Evolutionary conservation across 1,284 basidiomycete species (phyloP), one percentile per base, ranked within the genome.

Genomic region (Fomitopsis palustris): DNA sequence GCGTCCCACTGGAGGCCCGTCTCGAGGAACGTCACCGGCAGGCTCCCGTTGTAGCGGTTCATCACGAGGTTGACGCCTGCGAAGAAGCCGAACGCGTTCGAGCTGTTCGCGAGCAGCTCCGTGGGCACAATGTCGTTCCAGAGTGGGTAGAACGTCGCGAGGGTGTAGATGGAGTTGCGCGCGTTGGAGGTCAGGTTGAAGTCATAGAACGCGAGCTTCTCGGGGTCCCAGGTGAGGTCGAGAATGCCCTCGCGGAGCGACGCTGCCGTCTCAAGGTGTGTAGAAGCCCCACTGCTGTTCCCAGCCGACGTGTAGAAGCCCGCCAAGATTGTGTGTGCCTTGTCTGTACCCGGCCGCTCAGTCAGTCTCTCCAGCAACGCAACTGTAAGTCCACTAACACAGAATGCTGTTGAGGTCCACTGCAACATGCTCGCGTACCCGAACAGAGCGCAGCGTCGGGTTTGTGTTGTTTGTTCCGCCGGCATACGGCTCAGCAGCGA

Each of bases 191-290:
- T 87, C 49, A 86, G 73, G 73, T 93, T 92, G 74, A 87, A 95
- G 73, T 95, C 93, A 71, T 96, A 96, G 77, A 95, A 96, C 4
- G 87, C 92, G 29, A 93, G 78, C 78, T 92, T 93, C 3, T 75
- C 74, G 0, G 84, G 64, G 69, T 96, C 91, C 95, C 95, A 97
- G 73, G 87, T 81, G 14, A 98, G 81, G 70, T 97, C 95, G 43
- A 96, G 76, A 60, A 97, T 85, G 0, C 87, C 93, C 1, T 73
- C 78, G 58, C 83, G 82, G 47, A 93, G 77, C 4, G 75, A 74
- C 0, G 78, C 70, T 0, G 93, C 92, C 12, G 80, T 78, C 41
- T 75, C 66, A n/a, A 74, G 78, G 70, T 95, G 92, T 42, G 77
- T 75, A 2, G 76, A 69, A 2, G 82, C 80, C 17, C 79, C 76